Evolutionary conservation across 129 eudicot genomes (phyloP).

Genomic region (Sambucus nigra): DNA sequence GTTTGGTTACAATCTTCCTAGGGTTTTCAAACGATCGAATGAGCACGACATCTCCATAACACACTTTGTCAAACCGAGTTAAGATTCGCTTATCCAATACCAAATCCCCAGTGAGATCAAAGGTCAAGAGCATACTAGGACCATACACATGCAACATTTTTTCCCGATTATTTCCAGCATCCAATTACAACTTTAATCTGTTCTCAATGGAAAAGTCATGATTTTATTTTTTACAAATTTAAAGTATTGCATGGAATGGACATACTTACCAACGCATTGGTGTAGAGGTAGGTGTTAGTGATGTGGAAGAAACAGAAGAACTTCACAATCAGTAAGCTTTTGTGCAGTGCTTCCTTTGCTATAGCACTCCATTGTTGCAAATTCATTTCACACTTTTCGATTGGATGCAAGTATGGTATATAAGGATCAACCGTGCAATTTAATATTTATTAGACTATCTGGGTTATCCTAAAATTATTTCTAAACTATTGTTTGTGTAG

Average conservation of each 20-base stretch:
- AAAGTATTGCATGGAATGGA: slow-evolving; percentile 2
- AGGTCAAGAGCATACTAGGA: slow-evolving; percentile 94
- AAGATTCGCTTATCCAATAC: slow-evolving; percentile 52
- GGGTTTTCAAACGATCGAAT: slow-evolving; percentile 55
- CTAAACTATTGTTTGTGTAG: too few species aligned
- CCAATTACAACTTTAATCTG: not conserved
- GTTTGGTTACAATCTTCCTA: slow-evolving; percentile 38
- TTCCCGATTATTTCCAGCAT: not conserved
- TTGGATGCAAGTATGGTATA: too few species aligned
- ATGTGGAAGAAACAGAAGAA: slow-evolving; percentile 49
- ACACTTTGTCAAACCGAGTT: slow-evolving; percentile 39
- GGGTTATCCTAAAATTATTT: too few species aligned
- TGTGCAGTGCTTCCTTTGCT: slow-evolving; percentile 39
- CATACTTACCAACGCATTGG: slow-evolving; percentile 30
- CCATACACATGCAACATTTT: slow-evolving; percentile 41
- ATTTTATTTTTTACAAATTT: not conserved
- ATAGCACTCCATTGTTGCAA: slow-evolving; percentile 27
- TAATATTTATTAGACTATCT: too few species aligned
- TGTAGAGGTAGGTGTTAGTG: slow-evolving; percentile 41
- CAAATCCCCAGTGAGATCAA: slow-evolving; percentile 33
- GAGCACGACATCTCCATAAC: slow-evolving; percentile 46
- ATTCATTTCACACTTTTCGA: slow-evolving; percentile 14
- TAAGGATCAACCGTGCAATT: too few species aligned
- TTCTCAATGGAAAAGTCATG: not conserved
- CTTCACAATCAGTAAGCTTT: slow-evolving; percentile 23